phyloP scores from a whole-genome alignment of 129 eudicot species.

The Artemisia tridentata region DNA sequence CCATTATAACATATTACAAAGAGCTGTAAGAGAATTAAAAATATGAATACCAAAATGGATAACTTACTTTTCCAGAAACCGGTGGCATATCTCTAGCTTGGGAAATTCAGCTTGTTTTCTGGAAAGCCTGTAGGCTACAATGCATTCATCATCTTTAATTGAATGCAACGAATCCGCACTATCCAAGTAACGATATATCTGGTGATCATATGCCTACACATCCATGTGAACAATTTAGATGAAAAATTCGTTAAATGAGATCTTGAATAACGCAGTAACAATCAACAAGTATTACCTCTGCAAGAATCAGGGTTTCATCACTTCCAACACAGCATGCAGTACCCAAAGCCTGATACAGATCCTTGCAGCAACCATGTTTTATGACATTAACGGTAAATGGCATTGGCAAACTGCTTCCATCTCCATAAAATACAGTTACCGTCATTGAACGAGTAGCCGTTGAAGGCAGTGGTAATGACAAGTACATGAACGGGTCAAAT shows the following conservation, averaged over 20 bases:
- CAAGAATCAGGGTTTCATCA: constrained; percentile 81
- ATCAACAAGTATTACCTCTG: constrained; percentile 57
- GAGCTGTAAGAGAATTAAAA: constrained; percentile 7
- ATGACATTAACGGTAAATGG: constrained; percentile 79
- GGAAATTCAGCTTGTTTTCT: constrained; percentile 53
- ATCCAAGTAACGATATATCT: constrained; percentile 68
- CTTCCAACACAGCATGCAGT: constrained; percentile 65
- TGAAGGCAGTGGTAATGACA: constrained; percentile 95
- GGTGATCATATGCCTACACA: constrained; percentile 75
- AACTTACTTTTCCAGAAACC: constrained; percentile 70
- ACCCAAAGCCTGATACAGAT: constrained; percentile 63
- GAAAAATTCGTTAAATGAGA: background rate
- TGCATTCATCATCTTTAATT: constrained; percentile 81
- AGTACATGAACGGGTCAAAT: constrained; percentile 98
- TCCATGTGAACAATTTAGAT: constrained; percentile 18
- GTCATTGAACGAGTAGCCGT: constrained; percentile 83
- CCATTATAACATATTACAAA: constrained; percentile 2
- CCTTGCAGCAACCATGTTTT: constrained; percentile 76
- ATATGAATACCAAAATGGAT: background rate
- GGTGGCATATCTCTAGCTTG: constrained; percentile 76
- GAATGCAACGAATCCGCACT: constrained; percentile 55
- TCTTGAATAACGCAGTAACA: background rate
- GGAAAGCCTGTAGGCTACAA: constrained; percentile 85
- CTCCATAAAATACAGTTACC: constrained; percentile 76
- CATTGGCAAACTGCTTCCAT: constrained; percentile 90